Conservation (phyloP, 352 stramenopile species). For the Phytophthora agathidicida region DNA sequence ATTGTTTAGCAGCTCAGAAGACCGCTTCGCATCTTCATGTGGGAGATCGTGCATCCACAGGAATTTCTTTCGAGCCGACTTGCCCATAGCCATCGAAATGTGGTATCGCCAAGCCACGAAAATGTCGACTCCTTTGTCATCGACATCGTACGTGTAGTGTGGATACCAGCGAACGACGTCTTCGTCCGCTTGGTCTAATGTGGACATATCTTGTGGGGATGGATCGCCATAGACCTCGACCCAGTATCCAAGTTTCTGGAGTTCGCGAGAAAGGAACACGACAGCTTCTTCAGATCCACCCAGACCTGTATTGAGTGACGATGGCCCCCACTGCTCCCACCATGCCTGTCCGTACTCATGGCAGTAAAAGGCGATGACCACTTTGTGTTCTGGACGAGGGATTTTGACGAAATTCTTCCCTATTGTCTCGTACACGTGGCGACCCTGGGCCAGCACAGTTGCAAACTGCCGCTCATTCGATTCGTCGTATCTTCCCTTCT, state of each 20-base stretch:
- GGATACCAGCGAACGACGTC: slow-evolving; percentile 76
- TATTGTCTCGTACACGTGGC: slow-evolving; percentile 27
- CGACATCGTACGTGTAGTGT: slow-evolving; percentile 68
- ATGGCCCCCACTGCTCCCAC: slow-evolving; percentile 90
- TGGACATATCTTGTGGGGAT: slow-evolving; percentile 45
- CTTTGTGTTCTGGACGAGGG: slow-evolving; percentile 25
- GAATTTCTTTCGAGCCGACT: slow-evolving; percentile 38
- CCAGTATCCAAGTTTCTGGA: slow-evolving; percentile 81
- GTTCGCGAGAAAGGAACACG: slow-evolving; percentile 83
- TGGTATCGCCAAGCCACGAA: slow-evolving; percentile 93
- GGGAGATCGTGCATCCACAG: slow-evolving; percentile 91
- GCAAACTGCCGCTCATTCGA: slow-evolving; percentile 41
- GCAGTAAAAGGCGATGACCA: slow-evolving; percentile 88
- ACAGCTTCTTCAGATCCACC: slow-evolving; percentile 93
- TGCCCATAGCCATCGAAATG: slow-evolving; percentile 72
- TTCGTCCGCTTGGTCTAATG: slow-evolving; percentile 18
- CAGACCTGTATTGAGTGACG: slow-evolving; percentile 66
- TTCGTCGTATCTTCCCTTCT: slow-evolving; percentile 25
- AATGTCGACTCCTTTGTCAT: slow-evolving; percentile 68
- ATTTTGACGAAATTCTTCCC: slow-evolving; percentile 39
- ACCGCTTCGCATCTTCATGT: slow-evolving; percentile 37
- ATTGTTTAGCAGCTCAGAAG: slow-evolving; percentile 42
- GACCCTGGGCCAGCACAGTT: slow-evolving; percentile 43
- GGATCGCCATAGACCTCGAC: slow-evolving; percentile 90
- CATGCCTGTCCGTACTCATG: slow-evolving; percentile 92